phyloP scores from a whole-genome alignment of 1,139 yeast genomes.

The Hyphopichia pseudoburtonii region DNA sequence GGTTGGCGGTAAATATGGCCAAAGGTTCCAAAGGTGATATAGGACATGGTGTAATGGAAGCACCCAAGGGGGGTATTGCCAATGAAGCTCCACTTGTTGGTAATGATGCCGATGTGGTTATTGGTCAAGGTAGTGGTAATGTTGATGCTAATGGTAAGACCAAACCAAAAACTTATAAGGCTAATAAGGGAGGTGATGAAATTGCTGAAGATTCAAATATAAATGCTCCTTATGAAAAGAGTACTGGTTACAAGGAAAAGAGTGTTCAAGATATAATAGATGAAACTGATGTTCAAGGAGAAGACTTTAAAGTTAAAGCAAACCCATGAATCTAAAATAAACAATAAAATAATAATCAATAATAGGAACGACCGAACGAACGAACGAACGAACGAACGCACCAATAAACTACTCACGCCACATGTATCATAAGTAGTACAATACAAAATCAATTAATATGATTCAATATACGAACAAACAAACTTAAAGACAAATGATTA shows the following conservation, averaged over 20 bases:
- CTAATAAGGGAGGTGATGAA: constrained; percentile 3
- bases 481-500: no score
- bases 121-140: constrained; percentile 18
- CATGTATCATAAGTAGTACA: no score
- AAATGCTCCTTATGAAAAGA: constrained; percentile 1
- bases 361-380: no score
- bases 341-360: background rate
- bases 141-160: constrained; percentile 5
- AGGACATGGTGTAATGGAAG: constrained; percentile 44
- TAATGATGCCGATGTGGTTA: constrained; percentile 36
- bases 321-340: background rate
- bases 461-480: no score
- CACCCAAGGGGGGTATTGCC: constrained; percentile 53
- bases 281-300: constrained; percentile 6
- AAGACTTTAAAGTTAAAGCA: constrained; percentile 4
- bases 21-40: constrained; percentile 44
- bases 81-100: constrained; percentile 50
- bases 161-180: constrained; percentile 3
- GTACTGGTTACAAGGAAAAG: background rate
- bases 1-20: constrained; percentile 44
- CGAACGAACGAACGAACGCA: no score
- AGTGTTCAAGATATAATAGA: constrained; percentile 1
- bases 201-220: background rate
- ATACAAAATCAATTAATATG: no score
- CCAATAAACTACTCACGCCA: no score